Conservation (phyloP, 768 basidiomycete species). For the Boletus tylopilopsis region DNA sequence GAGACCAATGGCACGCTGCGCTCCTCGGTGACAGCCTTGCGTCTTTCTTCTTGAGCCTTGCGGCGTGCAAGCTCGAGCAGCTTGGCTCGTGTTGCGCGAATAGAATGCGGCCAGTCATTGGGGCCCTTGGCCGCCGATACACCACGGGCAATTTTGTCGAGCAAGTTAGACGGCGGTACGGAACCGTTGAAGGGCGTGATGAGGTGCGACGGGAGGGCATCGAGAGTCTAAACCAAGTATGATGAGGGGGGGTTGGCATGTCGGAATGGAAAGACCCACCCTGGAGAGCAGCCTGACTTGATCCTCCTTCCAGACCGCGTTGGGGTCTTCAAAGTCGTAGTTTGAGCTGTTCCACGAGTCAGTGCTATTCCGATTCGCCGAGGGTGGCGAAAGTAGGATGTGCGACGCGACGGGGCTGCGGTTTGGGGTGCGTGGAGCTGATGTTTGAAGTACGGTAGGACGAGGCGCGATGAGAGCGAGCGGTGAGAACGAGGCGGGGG, state of each 20-base stretch:
- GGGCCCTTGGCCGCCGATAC: conserved; percentile 73
- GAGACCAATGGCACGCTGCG: conserved; percentile 31
- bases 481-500: conserved; percentile 46
- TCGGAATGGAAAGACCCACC: conserved; percentile 37
- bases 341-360: conserved; percentile 87
- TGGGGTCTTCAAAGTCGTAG: conserved; percentile 55
- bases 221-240: conserved; percentile 52
- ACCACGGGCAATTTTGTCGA: conserved; percentile 82
- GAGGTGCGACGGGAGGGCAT: conserved; percentile 79
- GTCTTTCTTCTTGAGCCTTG: conserved; percentile 53
- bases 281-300: conserved; percentile 64
- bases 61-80: conserved; percentile 73
- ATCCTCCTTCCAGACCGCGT: conserved; percentile 72
- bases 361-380: conserved; percentile 57
- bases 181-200: conserved; percentile 83
- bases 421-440: conserved; percentile 57
- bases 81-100: conserved; percentile 78
- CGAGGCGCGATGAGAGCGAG: conserved; percentile 63
- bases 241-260: conserved; percentile 1
- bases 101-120: conserved; percentile 77
- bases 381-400: conserved; percentile 43
- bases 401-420: conserved; percentile 53
- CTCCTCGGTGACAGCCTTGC: conserved; percentile 44
- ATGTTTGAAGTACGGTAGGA: conserved; percentile 31
- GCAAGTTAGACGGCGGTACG: conserved; percentile 79